Base-by-base conservation (phyloP, 2,329 filamentous ascomycete genomes). In the Epichloe scottii region DNA sequence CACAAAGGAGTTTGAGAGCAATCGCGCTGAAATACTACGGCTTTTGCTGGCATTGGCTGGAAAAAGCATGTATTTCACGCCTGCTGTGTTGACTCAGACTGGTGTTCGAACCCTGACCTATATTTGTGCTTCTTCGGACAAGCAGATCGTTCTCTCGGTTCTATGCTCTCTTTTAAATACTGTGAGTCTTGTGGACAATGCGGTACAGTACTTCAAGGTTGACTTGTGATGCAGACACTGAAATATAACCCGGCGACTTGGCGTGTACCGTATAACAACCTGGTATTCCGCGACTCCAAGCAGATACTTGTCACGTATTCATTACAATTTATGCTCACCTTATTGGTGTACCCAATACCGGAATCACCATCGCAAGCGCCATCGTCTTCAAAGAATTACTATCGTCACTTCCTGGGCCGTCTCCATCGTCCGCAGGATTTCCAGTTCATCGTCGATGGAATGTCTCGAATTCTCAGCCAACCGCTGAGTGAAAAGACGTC, bases 161-260 rank as follows among this genome's bases (percentile, higher is more conserved):
- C 73, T 98, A 15, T 98, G 93, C 70, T 98, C 93, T 4, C 72
- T 97, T 15, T 71, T 98, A 39, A 98, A 98, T 61, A 97, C 93
- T 21, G 89, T 91, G 74, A 60, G 83, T 56, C 19, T 33, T 35
- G 10, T 12, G n/a, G 8, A 45, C 17, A n/a, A 23, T 34, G 19
- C 49, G 43, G 7, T 8, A 15, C 37, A 2, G 7, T 17, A 12
- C 12, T 17, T 12, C 3, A 6, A 17, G 54, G 49, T 51, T 30
- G 55, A 56, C 55, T 33, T 44, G 42, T 41, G 53, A 19, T n/a
- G 6, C 46, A 93, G 85, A 88, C 90, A 0, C 77, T 97, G 56
- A 96, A 97, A 65, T 97, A 95, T 68, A 97, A 97, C 59, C 89
- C 91, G 23, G 88, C 89, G 8, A 87, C 82, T 53, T 98, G 93